Conservation (phyloP, 2,329 filamentous ascomycete genomes). For the Neophaeococcomyces mojaviensis region DNA sequence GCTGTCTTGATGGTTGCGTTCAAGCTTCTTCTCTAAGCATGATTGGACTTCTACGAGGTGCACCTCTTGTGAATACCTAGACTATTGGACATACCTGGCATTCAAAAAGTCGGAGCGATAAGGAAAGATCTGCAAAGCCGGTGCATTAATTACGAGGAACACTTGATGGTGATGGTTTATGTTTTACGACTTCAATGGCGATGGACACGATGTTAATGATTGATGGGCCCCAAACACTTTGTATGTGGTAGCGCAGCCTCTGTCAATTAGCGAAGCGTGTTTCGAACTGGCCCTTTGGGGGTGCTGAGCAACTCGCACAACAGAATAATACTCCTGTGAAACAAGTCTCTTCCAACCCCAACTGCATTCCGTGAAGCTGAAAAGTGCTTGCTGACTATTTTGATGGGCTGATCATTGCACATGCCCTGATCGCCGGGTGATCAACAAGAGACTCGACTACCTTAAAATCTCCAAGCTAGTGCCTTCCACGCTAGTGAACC, state of each 20-base stretch:
- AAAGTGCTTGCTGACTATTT: too few species aligned
- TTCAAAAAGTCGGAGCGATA: background rate
- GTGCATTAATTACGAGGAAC: background rate
- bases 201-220: constrained; percentile 7
- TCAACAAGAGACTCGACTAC: too few species aligned
- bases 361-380: too few species aligned
- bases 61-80: constrained; percentile 5
- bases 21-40: constrained; percentile 48
- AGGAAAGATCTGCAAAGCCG: background rate
- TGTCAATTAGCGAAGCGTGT: constrained; percentile 7
- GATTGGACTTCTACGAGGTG: background rate
- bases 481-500: background rate
- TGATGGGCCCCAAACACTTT: background rate
- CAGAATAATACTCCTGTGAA: background rate
- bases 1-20: constrained; percentile 50
- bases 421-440: too few species aligned
- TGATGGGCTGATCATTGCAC: too few species aligned
- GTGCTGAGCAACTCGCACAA: background rate
- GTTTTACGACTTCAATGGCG: background rate
- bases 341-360: background rate
- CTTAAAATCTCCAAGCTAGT: too few species aligned
- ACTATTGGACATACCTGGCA: constrained; percentile 4
- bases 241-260: background rate
- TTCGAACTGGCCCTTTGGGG: background rate
- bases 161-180: background rate